These are phyloP conservation scores for Chytriomyces sp. DNA, from an alignment of 192 early-diverging fungal species.

Conservation along the genomic window DNA sequence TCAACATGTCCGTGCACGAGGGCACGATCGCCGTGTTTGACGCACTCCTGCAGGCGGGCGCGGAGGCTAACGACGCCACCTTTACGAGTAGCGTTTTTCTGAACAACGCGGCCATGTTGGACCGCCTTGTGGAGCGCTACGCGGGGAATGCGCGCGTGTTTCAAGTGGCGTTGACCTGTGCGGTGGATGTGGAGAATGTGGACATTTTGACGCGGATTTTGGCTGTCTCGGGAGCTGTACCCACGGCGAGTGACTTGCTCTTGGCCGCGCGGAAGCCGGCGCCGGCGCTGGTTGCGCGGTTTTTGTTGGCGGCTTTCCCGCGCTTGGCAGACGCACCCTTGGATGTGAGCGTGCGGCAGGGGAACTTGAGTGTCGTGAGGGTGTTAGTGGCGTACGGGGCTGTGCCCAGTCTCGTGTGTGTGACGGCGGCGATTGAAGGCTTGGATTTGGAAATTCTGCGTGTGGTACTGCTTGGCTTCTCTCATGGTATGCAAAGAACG, in stretches of 20 bases:
- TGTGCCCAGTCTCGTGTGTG: neutral
- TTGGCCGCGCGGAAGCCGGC: conserved; percentile 2
- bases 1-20: conserved; percentile 25
- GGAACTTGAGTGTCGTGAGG: neutral
- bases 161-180: conserved; percentile 13
- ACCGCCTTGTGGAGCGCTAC: neutral
- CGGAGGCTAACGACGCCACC: neutral
- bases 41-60: neutral
- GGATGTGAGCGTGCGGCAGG: conserved; percentile 10
- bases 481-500: neutral
- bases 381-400: conserved; percentile 7
- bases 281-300: neutral
- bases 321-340: neutral
- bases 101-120: neutral
- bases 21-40: neutral
- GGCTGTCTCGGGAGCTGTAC: neutral
- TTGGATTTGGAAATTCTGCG: neutral
- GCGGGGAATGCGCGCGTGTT: neutral
- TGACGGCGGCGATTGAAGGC: conserved; percentile 7
- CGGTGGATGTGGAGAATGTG: conserved; percentile 9
- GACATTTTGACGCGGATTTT: neutral
- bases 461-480: neutral
- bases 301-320: neutral
- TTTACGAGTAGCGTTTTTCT: conserved; percentile 18
- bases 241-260: conserved; percentile 3